These are phyloP conservation scores for Pythium chondricola DNA, from an alignment of 352 stramenopile genomes.

Conservation along the genomic window DNA sequence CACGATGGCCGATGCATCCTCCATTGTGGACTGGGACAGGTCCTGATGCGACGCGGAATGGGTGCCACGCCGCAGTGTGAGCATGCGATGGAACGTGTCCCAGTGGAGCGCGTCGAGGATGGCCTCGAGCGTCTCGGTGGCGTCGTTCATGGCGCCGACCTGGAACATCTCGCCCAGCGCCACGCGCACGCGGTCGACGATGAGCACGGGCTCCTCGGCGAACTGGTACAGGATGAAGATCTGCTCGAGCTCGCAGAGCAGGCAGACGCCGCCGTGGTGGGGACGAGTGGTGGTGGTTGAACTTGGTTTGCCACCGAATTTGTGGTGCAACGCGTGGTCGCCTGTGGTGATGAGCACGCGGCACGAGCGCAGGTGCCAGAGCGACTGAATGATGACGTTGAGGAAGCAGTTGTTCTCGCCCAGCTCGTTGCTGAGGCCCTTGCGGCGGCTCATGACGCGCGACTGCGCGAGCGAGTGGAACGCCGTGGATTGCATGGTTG, in stretches of 20 bases:
- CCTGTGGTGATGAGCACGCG: slow-evolving; percentile 70
- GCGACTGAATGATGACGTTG: slow-evolving; percentile 88
- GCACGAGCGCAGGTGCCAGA: slow-evolving; percentile 87
- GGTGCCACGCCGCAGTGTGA: slow-evolving; percentile 32
- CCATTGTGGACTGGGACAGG: slow-evolving; percentile 42
- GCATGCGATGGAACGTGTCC: slow-evolving; percentile 75
- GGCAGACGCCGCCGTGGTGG: slow-evolving; percentile 29
- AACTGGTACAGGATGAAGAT: slow-evolving; percentile 86
- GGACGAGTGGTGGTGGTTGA: not conserved
- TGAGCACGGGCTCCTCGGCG: slow-evolving; percentile 63
- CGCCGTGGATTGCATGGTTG: slow-evolving; percentile 9
- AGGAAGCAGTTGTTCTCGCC: slow-evolving; percentile 90
- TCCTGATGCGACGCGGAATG: slow-evolving; percentile 24
- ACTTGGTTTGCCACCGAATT: slow-evolving; percentile 28
- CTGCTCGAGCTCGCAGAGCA: slow-evolving; percentile 82
- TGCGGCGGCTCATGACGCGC: slow-evolving; percentile 45
- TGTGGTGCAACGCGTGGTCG: slow-evolving; percentile 75
- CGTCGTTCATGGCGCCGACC: slow-evolving; percentile 82
- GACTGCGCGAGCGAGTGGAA: slow-evolving; percentile 20
- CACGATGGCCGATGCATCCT: slow-evolving; percentile 57
- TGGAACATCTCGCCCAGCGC: slow-evolving; percentile 59
- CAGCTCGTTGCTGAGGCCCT: slow-evolving; percentile 78
- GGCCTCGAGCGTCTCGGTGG: slow-evolving; percentile 76
- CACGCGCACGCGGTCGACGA: slow-evolving; percentile 64
- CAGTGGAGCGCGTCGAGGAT: slow-evolving; percentile 74